Evolutionary conservation across 2,329 filamentous ascomycete genomes (phyloP).

Genomic region (Westerdykella sp.): DNA sequence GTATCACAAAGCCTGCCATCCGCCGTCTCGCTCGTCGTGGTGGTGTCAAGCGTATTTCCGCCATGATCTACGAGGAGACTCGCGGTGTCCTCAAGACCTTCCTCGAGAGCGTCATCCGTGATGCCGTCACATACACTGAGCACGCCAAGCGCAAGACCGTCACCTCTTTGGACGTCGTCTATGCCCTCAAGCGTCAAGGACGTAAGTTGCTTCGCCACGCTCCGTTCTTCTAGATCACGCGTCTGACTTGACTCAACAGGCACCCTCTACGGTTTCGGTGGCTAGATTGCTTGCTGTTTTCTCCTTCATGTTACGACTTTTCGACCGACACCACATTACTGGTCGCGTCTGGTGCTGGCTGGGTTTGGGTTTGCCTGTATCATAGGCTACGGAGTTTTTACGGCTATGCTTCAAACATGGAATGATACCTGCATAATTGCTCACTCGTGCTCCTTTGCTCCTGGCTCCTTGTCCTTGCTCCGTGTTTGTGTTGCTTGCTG

Average conservation of each 20-base stretch:
- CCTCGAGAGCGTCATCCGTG: conserved; percentile 74
- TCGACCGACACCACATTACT: conserved; percentile 2
- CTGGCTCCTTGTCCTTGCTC: background rate
- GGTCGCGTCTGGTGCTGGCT: conserved; percentile 11
- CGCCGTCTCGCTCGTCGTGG: conserved; percentile 97
- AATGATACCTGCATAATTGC: conserved; percentile 17
- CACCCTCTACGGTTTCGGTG: conserved; percentile 64
- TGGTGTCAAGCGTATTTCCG: conserved; percentile 99
- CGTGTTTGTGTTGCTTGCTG: background rate
- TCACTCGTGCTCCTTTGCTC: conserved; percentile 1
- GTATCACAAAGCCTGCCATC: conserved; percentile 98
- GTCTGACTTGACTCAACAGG: conserved; percentile 23
- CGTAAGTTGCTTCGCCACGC: conserved; percentile 33
- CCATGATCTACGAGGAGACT: conserved; percentile 84
- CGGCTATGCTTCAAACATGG: conserved; percentile 8
- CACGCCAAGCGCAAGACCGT: conserved; percentile 75
- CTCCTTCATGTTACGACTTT: conserved; percentile 35
- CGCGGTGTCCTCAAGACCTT: conserved; percentile 78
- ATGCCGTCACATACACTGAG: conserved; percentile 75
- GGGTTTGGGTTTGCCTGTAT: conserved; percentile 13
- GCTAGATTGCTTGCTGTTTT: conserved; percentile 41
- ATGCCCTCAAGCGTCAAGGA: conserved; percentile 58
- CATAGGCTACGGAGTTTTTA: conserved; percentile 14
- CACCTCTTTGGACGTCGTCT: conserved; percentile 57
- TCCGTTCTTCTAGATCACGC: background rate